Conservation (phyloP, 2,329 filamentous ascomycete species). For the Trichoderma harzianum region DNA sequence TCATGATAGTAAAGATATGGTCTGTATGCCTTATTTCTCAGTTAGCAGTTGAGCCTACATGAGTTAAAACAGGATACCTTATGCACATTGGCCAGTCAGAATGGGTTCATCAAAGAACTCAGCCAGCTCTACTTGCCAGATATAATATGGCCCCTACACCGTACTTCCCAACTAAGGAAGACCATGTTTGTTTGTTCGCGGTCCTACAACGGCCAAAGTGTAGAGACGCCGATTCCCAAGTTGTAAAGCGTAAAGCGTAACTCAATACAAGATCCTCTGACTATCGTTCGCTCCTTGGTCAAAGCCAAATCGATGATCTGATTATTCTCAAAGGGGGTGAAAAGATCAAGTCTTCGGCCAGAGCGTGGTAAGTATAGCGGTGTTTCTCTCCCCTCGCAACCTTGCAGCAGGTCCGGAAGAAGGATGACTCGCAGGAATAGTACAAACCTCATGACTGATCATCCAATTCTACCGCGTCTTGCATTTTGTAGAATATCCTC, state of each 20-base stretch:
- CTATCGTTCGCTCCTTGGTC: neutral
- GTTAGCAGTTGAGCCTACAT: neutral
- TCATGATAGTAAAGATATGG: neutral
- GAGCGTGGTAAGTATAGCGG: neutral
- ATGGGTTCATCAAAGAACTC: neutral
- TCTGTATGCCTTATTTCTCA: neutral
- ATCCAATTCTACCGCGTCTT: neutral
- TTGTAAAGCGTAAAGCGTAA: neutral
- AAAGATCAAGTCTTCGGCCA: neutral
- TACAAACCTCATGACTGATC: neutral
- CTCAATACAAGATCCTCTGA: neutral
- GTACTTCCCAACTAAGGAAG: neutral
- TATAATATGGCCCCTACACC: neutral
- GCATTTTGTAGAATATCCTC: neutral
- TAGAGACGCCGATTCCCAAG: neutral
- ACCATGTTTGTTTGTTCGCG: neutral
- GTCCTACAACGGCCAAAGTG: neutral
- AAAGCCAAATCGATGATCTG: neutral
- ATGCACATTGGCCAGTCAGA: neutral
- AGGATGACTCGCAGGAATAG: neutral
- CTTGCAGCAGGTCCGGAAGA: neutral
- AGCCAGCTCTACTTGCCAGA: neutral
- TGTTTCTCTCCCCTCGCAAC: neutral
- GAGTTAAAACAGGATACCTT: neutral
- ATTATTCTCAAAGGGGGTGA: neutral